Base-by-base conservation (phyloP, 2,329 filamentous ascomycete genomes). In the Beauveria australis region DNA sequence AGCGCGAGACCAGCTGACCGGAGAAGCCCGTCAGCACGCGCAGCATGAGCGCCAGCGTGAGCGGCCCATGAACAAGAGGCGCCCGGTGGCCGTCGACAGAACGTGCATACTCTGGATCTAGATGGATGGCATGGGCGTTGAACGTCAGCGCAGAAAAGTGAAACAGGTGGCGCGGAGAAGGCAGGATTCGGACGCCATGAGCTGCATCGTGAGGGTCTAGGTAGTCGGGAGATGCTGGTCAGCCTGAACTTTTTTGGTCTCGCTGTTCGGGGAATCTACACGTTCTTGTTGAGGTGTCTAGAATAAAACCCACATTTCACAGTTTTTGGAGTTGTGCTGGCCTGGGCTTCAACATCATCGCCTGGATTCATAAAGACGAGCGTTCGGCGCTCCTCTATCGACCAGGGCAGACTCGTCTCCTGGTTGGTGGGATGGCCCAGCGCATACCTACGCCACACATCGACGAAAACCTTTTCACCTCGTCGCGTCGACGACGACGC, bases 121-220 rank as follows among this genome's bases (percentile, higher is more conserved):
- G 80, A 74, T 99, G 94, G 66, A 99, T 97, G 18, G 82, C 80
- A 74, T 99, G 94, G 1, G 91, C 91, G 73, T 99, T 99, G 78
- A 91, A 92, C 2, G 89, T 93, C 40, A 99, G 82, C 0, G 92
- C 92, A 22, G 89, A 94, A 78, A 93, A 97, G 62, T 92, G 86
- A 76, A 96, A 96, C 59, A 99, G 84, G 5, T 97, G 82, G 5
- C 82, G 78, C 3, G 83, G 78, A 2, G 87, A 86, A 1, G 92
- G 91, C 0, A 75, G 81, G 26, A 96, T 75, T 0, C 76, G 75
- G 66, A 89, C 70, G 24, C 69, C 69, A 63, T 75, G 72, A 18
- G 70, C 70, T 8, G 77, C 71, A 0, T 67, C 46, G 57, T 72
- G 68, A 30, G 72, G 71, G 55, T 71, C 76, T 76, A 47, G 14